These are phyloP conservation scores for Coemansia sp. DNA, from an alignment of 192 early-diverging fungal genomes.

Conservation along the genomic window DNA sequence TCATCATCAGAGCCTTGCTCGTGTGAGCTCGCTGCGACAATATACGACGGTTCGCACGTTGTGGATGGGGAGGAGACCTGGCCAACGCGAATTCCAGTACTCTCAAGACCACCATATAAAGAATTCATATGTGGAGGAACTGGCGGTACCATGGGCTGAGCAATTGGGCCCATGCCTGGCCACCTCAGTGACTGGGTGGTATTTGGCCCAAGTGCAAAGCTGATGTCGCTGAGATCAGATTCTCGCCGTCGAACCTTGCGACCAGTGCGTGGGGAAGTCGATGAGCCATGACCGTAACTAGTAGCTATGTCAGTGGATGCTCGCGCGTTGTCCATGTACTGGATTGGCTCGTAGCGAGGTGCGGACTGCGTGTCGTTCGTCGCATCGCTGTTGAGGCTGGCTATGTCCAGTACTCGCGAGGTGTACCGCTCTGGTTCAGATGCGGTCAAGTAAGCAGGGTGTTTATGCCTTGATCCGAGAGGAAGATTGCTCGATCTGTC, in stretches of 20 bases:
- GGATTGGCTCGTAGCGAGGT: slow-evolving; percentile 16
- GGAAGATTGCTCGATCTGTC: not conserved
- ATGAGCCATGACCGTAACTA: not conserved
- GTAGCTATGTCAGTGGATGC: slow-evolving; percentile 13
- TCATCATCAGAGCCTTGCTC: not conserved
- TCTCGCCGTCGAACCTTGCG: not conserved
- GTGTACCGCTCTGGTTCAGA: not conserved
- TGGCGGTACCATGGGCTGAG: slow-evolving; percentile 31
- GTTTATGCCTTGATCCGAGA: not conserved
- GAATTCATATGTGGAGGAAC: slow-evolving; percentile 31
- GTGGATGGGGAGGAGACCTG: slow-evolving; percentile 10
- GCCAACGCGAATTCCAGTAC: slow-evolving; percentile 31
- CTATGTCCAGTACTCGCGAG: not conserved
- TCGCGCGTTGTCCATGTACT: slow-evolving; percentile 19
- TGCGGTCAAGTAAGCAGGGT: not conserved
- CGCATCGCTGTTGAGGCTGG: slow-evolving; percentile 16
- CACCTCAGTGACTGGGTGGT: not conserved
- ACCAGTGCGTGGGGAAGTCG: not conserved
- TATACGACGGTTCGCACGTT: not conserved
- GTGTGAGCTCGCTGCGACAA: not conserved
- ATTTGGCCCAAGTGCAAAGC: slow-evolving; percentile 3
- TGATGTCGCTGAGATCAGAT: slow-evolving; percentile 27
- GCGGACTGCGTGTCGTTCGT: slow-evolving; percentile 28
- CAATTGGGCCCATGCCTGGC: slow-evolving; percentile 6
- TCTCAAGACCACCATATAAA: slow-evolving; percentile 33